Percentiles rank a stretch among this genome's conserved stretches.
Evolutionary conservation across 768 basidiomycete genomes (phyloP).

Genomic region (Amyloporia xantha): DNA sequence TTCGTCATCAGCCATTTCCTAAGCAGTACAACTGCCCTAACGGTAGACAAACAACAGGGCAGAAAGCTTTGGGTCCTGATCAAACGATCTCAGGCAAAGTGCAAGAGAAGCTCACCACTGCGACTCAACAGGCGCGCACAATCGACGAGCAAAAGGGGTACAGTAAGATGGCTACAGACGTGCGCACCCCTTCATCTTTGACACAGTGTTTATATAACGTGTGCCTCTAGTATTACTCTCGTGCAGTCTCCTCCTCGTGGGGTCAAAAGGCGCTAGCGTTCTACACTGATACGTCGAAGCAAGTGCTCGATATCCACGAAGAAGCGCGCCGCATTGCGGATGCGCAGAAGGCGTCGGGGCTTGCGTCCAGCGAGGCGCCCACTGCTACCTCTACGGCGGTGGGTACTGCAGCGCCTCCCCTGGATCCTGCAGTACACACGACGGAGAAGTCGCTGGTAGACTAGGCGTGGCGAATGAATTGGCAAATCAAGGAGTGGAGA

Average conservation of each 20-base stretch:
- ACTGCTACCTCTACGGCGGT: conserved; percentile 13
- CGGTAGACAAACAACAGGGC: conserved; percentile 10
- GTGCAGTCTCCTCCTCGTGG: conserved; percentile 66
- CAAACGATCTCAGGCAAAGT: conserved; percentile 75
- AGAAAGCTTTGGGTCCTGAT: conserved; percentile 68
- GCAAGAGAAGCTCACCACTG: conserved; percentile 54
- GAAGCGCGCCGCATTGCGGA: conserved; percentile 81
- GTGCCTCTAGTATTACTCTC: conserved; percentile 64
- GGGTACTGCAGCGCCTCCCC: conserved; percentile 17
- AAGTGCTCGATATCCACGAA: conserved; percentile 87
- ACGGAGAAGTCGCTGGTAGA: conserved; percentile 1
- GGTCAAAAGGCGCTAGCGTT: conserved; percentile 74
- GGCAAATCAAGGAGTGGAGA: no score
- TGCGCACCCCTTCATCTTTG: conserved; percentile 22
- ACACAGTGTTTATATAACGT: not conserved
- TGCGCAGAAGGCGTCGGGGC: conserved; percentile 38
- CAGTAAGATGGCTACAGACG: conserved; percentile 62
- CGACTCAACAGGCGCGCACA: conserved; percentile 60
- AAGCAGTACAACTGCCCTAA: not conserved
- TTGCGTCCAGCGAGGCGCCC: not conserved
- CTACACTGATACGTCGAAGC: conserved; percentile 86
- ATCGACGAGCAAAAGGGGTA: conserved; percentile 81
- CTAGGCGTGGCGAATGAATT: no score
- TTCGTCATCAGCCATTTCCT: not conserved
- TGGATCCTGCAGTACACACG: conserved; percentile 13